Conservation (phyloP, 2,329 filamentous ascomycete species). For the Eutypa lata region DNA sequence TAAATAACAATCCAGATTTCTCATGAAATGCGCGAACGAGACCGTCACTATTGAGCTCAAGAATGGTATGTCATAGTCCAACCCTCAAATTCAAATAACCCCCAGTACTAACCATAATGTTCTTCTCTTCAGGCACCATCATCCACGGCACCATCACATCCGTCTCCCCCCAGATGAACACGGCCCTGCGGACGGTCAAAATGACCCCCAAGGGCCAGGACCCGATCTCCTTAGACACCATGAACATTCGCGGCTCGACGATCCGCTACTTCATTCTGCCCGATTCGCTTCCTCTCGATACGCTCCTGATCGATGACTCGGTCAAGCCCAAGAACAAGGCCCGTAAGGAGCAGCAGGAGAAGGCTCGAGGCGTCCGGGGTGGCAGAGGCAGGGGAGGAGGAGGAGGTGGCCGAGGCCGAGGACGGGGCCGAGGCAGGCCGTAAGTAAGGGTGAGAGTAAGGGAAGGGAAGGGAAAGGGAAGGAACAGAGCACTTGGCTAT, state of each 20-base stretch:
- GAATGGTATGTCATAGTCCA: constrained; percentile 70
- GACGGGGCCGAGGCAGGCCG: constrained; percentile 43
- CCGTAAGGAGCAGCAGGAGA: constrained; percentile 72
- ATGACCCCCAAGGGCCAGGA: constrained; percentile 91
- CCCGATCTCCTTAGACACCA: constrained; percentile 83
- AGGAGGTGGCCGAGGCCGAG: constrained; percentile 52
- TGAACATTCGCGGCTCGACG: constrained; percentile 94
- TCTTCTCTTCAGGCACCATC: constrained; percentile 68
- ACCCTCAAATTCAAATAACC: too few species aligned
- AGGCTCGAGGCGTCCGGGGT: constrained; percentile 40
- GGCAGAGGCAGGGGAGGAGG: constrained; percentile 50
- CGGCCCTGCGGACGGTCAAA: constrained; percentile 89
- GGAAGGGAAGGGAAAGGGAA: neutral
- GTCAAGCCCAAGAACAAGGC: constrained; percentile 99
- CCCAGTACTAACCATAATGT: neutral
- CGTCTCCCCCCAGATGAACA: constrained; percentile 98
- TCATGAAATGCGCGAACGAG: constrained; percentile 99
- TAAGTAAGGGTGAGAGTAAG: constrained; percentile 14
- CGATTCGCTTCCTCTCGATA: constrained; percentile 91
- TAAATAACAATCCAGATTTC: constrained; percentile 62
- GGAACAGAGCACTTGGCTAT: neutral
- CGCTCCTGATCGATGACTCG: constrained; percentile 90
- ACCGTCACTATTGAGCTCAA: constrained; percentile 98
- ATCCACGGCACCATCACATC: constrained; percentile 95
- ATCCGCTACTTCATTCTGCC: constrained; percentile 97